phyloP scores from a whole-genome alignment of 2,329 filamentous ascomycete genomes.

The Aspergillus sp. region DNA sequence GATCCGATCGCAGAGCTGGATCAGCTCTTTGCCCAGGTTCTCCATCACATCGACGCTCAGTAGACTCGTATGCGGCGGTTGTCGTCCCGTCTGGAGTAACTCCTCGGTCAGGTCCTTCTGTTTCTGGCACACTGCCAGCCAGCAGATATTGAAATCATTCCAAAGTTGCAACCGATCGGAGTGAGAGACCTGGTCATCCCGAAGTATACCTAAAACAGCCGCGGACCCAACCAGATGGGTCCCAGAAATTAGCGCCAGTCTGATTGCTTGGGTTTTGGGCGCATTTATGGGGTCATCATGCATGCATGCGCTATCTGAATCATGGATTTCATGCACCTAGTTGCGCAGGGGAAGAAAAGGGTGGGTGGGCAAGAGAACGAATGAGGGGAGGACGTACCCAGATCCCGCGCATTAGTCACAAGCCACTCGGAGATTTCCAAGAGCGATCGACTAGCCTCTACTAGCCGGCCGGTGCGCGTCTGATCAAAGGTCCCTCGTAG shows the following conservation, averaged over 20 bases:
- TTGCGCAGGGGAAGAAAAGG: neutral
- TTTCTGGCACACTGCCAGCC: constrained; percentile 78
- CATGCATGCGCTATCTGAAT: neutral
- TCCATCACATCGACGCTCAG: constrained; percentile 69
- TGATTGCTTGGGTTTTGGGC: neutral
- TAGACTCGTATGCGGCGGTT: constrained; percentile 58
- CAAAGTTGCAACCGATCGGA: constrained; percentile 78
- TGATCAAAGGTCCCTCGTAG: constrained; percentile 68
- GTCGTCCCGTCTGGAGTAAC: constrained; percentile 58
- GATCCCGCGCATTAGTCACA: constrained; percentile 61
- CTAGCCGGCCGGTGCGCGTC: constrained; percentile 61
- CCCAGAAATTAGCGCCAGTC: constrained; percentile 7
- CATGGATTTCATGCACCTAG: neutral
- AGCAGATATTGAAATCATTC: constrained; percentile 92
- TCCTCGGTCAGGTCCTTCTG: constrained; percentile 72
- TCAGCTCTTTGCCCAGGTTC: constrained; percentile 77
- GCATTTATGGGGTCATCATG: neutral
- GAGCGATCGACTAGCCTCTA: constrained; percentile 58
- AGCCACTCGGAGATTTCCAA: constrained; percentile 66
- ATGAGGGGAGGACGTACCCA: constrained; percentile 57
- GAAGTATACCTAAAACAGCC: constrained; percentile 66
- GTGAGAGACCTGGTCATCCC: constrained; percentile 76
- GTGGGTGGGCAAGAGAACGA: constrained; percentile 13
- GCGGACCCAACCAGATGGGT: neutral
- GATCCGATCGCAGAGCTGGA: constrained; percentile 79